Evolutionary conservation across 768 basidiomycete species (phyloP), one percentile per base, ranked within the genome.

Genomic region (Leccinum rimulosum): DNA sequence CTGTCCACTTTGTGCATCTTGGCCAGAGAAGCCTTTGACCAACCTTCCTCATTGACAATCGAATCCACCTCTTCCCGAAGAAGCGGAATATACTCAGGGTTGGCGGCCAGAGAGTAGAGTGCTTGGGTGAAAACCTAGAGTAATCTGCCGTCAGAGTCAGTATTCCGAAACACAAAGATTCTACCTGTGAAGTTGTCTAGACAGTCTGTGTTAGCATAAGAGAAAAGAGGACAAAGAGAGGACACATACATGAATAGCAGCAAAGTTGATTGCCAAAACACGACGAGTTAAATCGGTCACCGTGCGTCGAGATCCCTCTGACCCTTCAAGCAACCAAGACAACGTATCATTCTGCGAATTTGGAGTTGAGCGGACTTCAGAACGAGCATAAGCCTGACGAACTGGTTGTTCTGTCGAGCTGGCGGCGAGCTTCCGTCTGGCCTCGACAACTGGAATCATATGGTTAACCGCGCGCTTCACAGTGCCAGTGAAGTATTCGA

Each of bases 271-370:
- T 12, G 31, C 50, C 38, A 70, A 45, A 2, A 70, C 12, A 28
- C 68, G 63, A 3, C n/a, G 22, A 1, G 58, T 47, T 66, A 78
- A 53, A 68, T 75, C 22, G 15, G 55, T 50, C 4, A 55, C 19
- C 3, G 63, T 25, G 31, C 57, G n/a, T 25, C 69, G 58, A 36
- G 61, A 33, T 40, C 60, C 58, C 1, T 60, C 38, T 0, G 68
- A 68, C 6, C 62, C 68, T 10, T 71, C 68, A 25, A 76, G 63
- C 6, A 75, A 33, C 74, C 76, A 78, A 3, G 62, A 58, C 12
- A 78, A 58, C 43, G 75, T 49, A 52, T 78, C 76, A 31, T 68
- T 66, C 76, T 76, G 52, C 6, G 2, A 25, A 10, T 9, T 25
- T 56, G 51, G 30, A 4, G 5, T 19, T 56, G 22, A 58, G 49